A percentile compares a stretch with the other conserved stretches of the same genome.
Conservation (phyloP, 192 early-diverging fungal species). For the Gonapodya prolifera region DNA sequence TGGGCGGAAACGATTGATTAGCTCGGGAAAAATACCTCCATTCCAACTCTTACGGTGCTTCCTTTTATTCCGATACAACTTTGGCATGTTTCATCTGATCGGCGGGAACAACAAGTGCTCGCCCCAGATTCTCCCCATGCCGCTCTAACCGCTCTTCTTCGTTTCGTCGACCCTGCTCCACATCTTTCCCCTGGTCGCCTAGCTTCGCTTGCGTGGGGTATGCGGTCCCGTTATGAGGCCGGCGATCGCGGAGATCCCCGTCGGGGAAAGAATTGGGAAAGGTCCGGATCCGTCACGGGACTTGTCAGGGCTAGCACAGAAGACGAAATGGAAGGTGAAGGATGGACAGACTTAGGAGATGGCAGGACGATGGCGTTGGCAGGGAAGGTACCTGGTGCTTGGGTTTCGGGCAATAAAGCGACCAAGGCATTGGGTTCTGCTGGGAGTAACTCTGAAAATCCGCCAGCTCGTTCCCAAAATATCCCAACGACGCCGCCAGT, state of each 20-base stretch:
- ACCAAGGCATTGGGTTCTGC: neutral
- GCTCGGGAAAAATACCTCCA: neutral
- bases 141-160: neutral
- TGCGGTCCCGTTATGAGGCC: neutral
- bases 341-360: neutral
- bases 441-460: neutral
- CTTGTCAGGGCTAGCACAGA: no score
- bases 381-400: neutral
- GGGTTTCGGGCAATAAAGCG: neutral
- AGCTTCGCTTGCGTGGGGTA: neutral
- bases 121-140: neutral
- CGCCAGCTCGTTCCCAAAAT: no score
- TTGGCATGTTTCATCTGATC: no score
- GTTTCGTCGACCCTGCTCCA: neutral
- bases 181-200: neutral
- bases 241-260: neutral
- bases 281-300: neutral
- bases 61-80: neutral
- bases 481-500: no score
- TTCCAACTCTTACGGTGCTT: neutral
- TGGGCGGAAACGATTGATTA: neutral
- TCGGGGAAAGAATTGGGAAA: neutral
- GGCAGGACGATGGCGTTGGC: neutral
- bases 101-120: no score
- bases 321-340: neutral